A percentile compares a stretch with the other conserved stretches of the same genome.
Conservation (phyloP, 2,329 filamentous ascomycete genomes). For the Biscogniauxia sp. region DNA sequence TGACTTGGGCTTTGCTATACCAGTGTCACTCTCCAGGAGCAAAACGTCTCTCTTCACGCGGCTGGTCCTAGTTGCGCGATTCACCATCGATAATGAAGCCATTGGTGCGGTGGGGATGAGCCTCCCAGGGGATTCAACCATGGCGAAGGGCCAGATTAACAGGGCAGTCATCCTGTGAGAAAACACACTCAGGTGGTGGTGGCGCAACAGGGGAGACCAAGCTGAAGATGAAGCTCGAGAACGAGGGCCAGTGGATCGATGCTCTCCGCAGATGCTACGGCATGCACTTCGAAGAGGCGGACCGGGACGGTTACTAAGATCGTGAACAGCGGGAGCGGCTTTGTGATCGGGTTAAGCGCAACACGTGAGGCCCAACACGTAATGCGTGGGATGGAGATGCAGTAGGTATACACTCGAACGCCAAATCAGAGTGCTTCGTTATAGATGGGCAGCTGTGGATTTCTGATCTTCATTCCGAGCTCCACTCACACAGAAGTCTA, state of each 20-base stretch:
- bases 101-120: constrained; percentile 30
- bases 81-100: constrained; percentile 36
- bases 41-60: constrained; percentile 36
- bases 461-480: not conserved
- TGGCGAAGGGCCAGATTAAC: constrained; percentile 35
- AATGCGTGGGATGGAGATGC: not conserved
- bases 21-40: constrained; percentile 28
- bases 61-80: constrained; percentile 36
- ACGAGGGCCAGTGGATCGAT: not conserved
- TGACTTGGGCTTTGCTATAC: not conserved
- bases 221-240: not conserved
- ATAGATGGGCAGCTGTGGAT: not conserved
- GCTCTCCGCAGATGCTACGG: constrained; percentile 1
- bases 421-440: not conserved
- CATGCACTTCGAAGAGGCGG: not conserved
- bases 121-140: constrained; percentile 35
- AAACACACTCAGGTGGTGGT: constrained; percentile 40
- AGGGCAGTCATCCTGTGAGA: constrained; percentile 36
- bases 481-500: too few species aligned
- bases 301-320: constrained; percentile 3
- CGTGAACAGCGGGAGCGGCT: not conserved
- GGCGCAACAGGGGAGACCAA: constrained; percentile 38
- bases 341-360: too few species aligned
- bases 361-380: not conserved
- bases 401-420: not conserved